Conservation (phyloP, 306 rosid genomes). For the Citrullus colocynthis region DNA sequence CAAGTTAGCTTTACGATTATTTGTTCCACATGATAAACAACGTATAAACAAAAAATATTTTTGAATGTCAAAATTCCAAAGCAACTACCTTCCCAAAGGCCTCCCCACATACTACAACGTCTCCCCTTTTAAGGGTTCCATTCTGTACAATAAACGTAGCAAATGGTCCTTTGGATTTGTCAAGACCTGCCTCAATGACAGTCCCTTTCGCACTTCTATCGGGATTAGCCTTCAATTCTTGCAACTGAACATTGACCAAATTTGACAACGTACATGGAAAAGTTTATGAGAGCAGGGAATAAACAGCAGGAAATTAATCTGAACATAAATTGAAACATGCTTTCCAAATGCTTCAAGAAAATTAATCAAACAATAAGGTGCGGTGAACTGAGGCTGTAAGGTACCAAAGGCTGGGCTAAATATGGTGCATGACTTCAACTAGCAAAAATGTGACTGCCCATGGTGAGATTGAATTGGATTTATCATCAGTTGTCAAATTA, state of each 20-base stretch:
- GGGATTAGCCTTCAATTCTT: conserved; percentile 97
- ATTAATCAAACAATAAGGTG: not conserved
- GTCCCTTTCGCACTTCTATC: conserved; percentile 86
- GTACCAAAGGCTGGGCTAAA: not conserved
- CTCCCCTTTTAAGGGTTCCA: conserved; percentile 77
- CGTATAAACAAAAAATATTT: not conserved
- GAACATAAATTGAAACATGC: not conserved
- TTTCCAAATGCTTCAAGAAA: not conserved
- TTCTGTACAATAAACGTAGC: conserved; percentile 88
- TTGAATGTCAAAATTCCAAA: not conserved
- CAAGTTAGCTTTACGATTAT: not conserved
- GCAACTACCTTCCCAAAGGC: conserved; percentile 88
- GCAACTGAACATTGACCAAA: conserved; percentile 49
- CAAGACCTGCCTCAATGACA: conserved; percentile 85
- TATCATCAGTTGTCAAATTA: not conserved
- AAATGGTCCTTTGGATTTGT: conserved; percentile 87
- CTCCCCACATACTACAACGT: conserved; percentile 80
- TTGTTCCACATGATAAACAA: not conserved
- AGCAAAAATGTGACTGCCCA: not conserved
- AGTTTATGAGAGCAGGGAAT: conserved; percentile 1
- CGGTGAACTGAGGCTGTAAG: not conserved
- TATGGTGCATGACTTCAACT: not conserved
- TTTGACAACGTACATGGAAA: conserved; percentile 21
- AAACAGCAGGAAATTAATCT: not conserved
- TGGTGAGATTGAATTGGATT: not conserved